Evolutionary conservation across 1,284 basidiomycete species (phyloP), one percentile per base, ranked within the genome.

Genomic region (Apiotrichum gamsii): DNA sequence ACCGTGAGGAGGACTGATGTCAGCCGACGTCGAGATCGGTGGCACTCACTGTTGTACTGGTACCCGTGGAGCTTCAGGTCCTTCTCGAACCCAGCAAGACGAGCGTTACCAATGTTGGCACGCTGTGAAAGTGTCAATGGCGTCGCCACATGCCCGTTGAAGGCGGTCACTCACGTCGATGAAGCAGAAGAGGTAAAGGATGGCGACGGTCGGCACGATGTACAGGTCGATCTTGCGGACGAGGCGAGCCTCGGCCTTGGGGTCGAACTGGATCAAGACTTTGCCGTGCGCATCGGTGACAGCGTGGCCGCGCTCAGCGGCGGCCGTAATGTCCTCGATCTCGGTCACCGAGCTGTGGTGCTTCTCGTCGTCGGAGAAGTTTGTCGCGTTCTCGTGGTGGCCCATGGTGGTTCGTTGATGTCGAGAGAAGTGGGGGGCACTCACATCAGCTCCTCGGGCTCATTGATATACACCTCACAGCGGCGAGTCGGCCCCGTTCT

Each of bases 1-100:
- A 21, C 53, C 11, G 62, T 66, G n/a, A 41, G 39, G 16, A 74
- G 52, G 1, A 63, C 57, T n/a, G n/a, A 43, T 18, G 31, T 33
- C 10, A 33, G n/a, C 15, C n/a, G 14, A 16, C 42, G n/a, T 33
- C 19, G 18, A 45, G 34, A 4, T 20, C 15, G 28, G 32, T 13
- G 30, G 30, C 39, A 8, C 18, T 41, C 8, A 41, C n/a, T n/a
- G 47, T 65, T 65, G 54, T 60, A 70, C 29, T 70, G 46, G 9
- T 40, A 55, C 8, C 56, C 56, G 11, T 43, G 41, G 34, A 62
- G 39, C 3, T 48, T 41, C 8, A 70, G 54, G 43, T 66, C 64
- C 15, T 41, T 50, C 16, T 62, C 61, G 36, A 70, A 34, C 13
- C 44, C 44, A 8, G 43, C 49, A 13, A 47, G 36, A n/a, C 42